These are phyloP conservation scores for Chaetothyriales sp. DNA, from an alignment of 2,329 filamentous ascomycete species.

Conservation along the genomic window DNA sequence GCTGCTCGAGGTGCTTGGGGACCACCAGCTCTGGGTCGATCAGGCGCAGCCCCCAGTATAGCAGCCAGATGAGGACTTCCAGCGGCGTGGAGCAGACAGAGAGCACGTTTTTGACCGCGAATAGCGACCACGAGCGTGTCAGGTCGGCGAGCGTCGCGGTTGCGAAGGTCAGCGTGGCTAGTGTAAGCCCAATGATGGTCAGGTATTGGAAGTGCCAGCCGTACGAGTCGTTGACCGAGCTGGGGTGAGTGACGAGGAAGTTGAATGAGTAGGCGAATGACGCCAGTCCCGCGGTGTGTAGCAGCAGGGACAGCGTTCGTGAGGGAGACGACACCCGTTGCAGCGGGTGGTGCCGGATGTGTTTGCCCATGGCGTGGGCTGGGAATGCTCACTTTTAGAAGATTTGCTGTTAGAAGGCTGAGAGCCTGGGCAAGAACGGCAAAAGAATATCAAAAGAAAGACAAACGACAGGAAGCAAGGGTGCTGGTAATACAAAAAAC, in stretches of 20 bases:
- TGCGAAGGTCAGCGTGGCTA: conserved; percentile 43
- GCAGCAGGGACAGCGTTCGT: conserved; percentile 27
- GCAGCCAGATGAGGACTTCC: conserved; percentile 45
- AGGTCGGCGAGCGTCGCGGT: conserved; percentile 44
- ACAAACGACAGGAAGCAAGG: not conserved
- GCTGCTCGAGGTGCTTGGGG: conserved; percentile 13
- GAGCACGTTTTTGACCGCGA: conserved; percentile 44
- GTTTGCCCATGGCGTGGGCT: conserved; percentile 1
- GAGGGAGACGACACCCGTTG: conserved; percentile 32
- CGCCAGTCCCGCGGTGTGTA: conserved; percentile 28
- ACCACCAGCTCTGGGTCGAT: conserved; percentile 25
- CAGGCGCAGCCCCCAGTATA: conserved; percentile 47
- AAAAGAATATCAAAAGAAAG: too few species aligned
- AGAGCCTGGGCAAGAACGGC: too few species aligned
- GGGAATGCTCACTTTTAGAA: too few species aligned
- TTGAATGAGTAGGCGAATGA: conserved; percentile 34
- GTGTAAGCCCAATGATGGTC: conserved; percentile 46
- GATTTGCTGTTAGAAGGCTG: too few species aligned
- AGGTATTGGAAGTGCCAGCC: conserved; percentile 55
- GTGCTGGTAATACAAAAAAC: not conserved
- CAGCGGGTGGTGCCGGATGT: conserved; percentile 28
- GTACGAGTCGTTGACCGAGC: conserved; percentile 42
- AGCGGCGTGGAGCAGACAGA: conserved; percentile 45
- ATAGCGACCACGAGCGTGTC: conserved; percentile 38
- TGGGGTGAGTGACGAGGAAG: conserved; percentile 32